Evolutionary conservation across 768 basidiomycete genomes (phyloP).

Genomic region (Kwoniella bestiolae): DNA sequence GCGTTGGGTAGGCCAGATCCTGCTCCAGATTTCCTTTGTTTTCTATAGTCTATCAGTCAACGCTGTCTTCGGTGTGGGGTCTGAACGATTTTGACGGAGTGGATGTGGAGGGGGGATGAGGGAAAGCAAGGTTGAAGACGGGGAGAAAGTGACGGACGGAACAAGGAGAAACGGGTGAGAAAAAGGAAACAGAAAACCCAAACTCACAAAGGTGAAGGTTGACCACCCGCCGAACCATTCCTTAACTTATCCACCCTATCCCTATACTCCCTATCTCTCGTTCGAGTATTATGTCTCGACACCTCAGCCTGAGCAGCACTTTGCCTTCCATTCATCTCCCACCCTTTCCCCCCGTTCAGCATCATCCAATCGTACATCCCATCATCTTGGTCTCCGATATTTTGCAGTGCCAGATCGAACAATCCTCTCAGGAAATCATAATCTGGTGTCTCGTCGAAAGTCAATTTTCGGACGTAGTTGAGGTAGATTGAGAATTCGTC

Average conservation of each 20-base stretch:
- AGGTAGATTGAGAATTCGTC: slow-evolving; percentile 99
- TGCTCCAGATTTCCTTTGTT: slow-evolving; percentile 49
- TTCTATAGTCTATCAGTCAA: slow-evolving; percentile 26
- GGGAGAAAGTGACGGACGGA: too few relatives aligned
- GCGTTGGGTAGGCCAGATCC: slow-evolving; percentile 49
- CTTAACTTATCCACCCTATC: slow-evolving; percentile 51
- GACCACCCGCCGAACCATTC: slow-evolving; percentile 36
- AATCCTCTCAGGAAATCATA: slow-evolving; percentile 97
- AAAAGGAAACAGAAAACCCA: too few relatives aligned
- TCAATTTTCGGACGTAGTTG: slow-evolving; percentile 98
- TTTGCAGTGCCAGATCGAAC: slow-evolving; percentile 91
- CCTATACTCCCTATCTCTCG: slow-evolving; percentile 48
- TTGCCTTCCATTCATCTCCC: slow-evolving; percentile 72
- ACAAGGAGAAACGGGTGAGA: too few relatives aligned
- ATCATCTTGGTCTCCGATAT: slow-evolving; percentile 86
- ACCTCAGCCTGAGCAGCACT: slow-evolving; percentile 43
- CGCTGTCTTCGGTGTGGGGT: too few relatives aligned
- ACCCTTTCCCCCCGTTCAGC: slow-evolving; percentile 89
- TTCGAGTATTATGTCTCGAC: slow-evolving; percentile 48
- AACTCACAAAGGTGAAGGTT: slow-evolving; percentile 47
- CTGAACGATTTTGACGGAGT: too few relatives aligned
- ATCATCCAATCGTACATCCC: slow-evolving; percentile 96
- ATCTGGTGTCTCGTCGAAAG: slow-evolving; percentile 98
- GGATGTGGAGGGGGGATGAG: too few relatives aligned
- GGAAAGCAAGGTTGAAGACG: too few relatives aligned